Percentiles rank a stretch among this genome's conserved stretches.
phyloP scores from a whole-genome alignment of 306 rosid species.

The Purshia tridentata region DNA sequence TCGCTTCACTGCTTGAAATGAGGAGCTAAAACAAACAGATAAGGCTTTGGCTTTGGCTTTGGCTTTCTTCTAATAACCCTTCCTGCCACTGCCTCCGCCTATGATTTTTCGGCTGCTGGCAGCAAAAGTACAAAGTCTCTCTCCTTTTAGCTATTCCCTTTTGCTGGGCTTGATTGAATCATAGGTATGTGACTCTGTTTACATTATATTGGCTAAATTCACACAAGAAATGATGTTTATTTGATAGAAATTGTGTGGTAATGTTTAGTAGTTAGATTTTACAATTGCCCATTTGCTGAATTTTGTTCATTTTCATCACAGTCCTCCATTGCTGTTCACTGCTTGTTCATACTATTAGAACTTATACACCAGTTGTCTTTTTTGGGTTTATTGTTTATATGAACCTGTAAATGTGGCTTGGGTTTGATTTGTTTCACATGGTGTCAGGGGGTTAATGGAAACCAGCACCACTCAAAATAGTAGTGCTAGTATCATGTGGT shows the following conservation, averaged over 20 bases:
- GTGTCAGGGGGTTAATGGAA: conserved; percentile 48
- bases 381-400: conserved; percentile 1
- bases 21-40: neutral
- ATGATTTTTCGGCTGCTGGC: neutral
- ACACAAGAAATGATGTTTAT: neutral
- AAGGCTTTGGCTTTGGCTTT: conserved; percentile 21
- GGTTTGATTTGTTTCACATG: conserved; percentile 17
- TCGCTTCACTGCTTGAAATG: neutral
- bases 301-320: neutral
- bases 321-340: neutral
- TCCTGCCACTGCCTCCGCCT: neutral
- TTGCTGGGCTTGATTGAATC: conserved; percentile 9
- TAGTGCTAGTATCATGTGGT: conserved; percentile 68
- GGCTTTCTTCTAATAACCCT: neutral
- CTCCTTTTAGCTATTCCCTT: neutral
- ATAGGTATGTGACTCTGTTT: conserved; percentile 15
- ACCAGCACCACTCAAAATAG: conserved; percentile 47
- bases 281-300: neutral
- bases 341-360: neutral
- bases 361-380: neutral
- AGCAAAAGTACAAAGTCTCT: conserved; percentile 2
- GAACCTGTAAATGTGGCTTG: neutral
- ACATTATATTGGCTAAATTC: neutral
- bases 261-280: neutral
- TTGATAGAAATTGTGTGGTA: neutral